These are phyloP conservation scores for Hymenoscyphus occultus DNA, from an alignment of 2,329 filamentous ascomycete genomes.

Conservation along the genomic window DNA sequence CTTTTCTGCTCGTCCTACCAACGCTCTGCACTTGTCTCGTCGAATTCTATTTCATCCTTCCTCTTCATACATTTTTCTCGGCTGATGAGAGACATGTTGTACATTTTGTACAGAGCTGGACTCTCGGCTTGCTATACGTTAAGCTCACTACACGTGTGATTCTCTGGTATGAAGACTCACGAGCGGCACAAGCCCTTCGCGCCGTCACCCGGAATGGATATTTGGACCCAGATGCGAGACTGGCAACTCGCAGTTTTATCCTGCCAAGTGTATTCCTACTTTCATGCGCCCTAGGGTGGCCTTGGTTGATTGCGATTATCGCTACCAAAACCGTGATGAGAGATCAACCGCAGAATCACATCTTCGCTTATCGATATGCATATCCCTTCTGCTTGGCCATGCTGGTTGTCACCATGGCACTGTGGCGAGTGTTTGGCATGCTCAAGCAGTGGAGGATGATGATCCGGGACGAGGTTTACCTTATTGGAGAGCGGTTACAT, in stretches of 20 bases:
- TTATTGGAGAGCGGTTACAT: constrained; percentile 91
- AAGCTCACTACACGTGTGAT: constrained; percentile 73
- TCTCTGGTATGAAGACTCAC: constrained; percentile 64
- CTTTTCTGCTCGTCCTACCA: constrained; percentile 76
- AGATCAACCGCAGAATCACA: constrained; percentile 28
- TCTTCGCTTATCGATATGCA: constrained; percentile 57
- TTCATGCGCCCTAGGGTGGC: constrained; percentile 58
- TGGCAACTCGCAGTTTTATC: constrained; percentile 86
- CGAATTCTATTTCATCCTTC: constrained; percentile 86
- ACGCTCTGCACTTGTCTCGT: constrained; percentile 74
- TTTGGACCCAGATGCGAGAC: constrained; percentile 70
- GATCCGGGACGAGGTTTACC: constrained; percentile 90
- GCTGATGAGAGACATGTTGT: constrained; percentile 61
- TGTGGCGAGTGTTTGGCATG: constrained; percentile 56
- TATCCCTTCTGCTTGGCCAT: constrained; percentile 60
- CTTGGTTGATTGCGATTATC: constrained; percentile 56
- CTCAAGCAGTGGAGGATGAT: constrained; percentile 74
- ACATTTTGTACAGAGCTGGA: constrained; percentile 91
- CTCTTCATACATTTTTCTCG: constrained; percentile 48
- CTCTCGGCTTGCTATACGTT: constrained; percentile 84
- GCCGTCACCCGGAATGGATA: constrained; percentile 73
- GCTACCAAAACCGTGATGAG: constrained; percentile 43
- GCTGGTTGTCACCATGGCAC: constrained; percentile 44
- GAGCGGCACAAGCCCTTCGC: constrained; percentile 70
- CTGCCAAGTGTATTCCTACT: constrained; percentile 68